Conservation (phyloP, 495 filamentous ascomycete genomes). For the Xylaria bambusicola region DNA sequence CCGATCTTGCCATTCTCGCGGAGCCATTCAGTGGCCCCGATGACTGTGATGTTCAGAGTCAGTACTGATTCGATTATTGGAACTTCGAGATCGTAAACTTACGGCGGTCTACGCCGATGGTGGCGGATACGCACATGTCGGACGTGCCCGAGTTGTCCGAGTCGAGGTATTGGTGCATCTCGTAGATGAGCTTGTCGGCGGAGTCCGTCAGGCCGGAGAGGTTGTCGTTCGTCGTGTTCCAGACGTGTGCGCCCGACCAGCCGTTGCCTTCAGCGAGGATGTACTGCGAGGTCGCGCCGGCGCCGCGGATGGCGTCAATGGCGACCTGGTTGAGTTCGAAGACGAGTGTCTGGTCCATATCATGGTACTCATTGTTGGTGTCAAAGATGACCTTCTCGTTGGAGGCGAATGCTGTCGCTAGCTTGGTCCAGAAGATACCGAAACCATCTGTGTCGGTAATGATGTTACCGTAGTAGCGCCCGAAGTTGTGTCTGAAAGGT, state of each 20-base stretch:
- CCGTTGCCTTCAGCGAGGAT: constrained; percentile 67
- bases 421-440: constrained; percentile 57
- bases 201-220: constrained; percentile 57
- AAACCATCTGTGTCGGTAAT: constrained; percentile 58
- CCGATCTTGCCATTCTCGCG: constrained; percentile 66
- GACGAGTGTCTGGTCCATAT: constrained; percentile 52
- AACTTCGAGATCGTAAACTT: too few species aligned
- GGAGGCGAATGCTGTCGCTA: constrained; percentile 55
- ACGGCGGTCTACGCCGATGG: constrained; percentile 57
- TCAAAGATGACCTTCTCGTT: constrained; percentile 62
- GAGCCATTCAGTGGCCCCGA: constrained; percentile 68
- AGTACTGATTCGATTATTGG: too few species aligned
- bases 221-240: constrained; percentile 22
- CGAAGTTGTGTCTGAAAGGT: constrained; percentile 13
- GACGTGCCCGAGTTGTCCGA: constrained; percentile 60
- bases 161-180: constrained; percentile 61
- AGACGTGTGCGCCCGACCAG: constrained; percentile 45
- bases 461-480: constrained; percentile 54
- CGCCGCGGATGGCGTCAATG: constrained; percentile 61
- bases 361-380: constrained; percentile 67
- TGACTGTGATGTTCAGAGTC: constrained; percentile 29
- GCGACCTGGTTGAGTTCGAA: constrained; percentile 58
- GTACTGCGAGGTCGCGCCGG: constrained; percentile 63
- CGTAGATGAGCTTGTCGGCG: constrained; percentile 32
- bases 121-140: constrained; percentile 53